Evolutionary conservation across 2,329 filamentous ascomycete species (phyloP).

Genomic region (Tolypocladium tundrense): DNA sequence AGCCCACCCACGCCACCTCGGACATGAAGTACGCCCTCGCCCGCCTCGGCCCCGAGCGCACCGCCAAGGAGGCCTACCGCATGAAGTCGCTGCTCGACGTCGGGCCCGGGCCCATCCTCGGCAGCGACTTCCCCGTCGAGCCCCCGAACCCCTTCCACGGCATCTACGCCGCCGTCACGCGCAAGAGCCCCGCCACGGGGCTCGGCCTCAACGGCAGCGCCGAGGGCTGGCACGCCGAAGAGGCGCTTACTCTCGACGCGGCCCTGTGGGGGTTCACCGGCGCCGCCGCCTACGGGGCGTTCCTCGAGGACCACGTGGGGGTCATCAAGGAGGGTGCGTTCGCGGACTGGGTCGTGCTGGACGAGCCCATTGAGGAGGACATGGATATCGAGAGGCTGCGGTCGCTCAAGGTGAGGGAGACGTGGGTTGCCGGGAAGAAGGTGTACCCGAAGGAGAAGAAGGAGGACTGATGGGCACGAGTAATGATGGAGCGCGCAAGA

Average conservation of each 20-base stretch:
- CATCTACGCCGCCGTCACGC: constrained; percentile 56
- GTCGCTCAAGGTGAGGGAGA: constrained; percentile 48
- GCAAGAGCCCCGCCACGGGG: constrained; percentile 48
- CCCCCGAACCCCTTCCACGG: constrained; percentile 58
- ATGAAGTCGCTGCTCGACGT: constrained; percentile 51
- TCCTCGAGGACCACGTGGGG: constrained; percentile 48
- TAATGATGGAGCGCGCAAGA: background rate
- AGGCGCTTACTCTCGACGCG: constrained; percentile 47
- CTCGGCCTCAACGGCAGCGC: constrained; percentile 34
- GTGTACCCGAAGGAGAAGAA: constrained; percentile 26
- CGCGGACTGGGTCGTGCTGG: constrained; percentile 64
- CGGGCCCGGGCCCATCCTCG: constrained; percentile 44
- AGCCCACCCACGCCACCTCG: constrained; percentile 62
- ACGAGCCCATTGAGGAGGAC: constrained; percentile 42
- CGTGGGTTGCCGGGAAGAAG: constrained; percentile 52
- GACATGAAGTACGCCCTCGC: constrained; percentile 58
- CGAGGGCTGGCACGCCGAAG: constrained; percentile 48
- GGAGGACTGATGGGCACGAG: background rate
- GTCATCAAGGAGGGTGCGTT: constrained; percentile 49
- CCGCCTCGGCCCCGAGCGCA: constrained; percentile 47
- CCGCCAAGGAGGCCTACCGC: constrained; percentile 48
- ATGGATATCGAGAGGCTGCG: constrained; percentile 42
- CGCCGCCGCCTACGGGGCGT: constrained; percentile 48
- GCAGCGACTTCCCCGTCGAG: constrained; percentile 64
- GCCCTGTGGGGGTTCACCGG: constrained; percentile 53